A percentile compares a stretch with the other conserved stretches of the same genome.
phyloP scores from a whole-genome alignment of 345 rosid species.

The Linum usitatissimum region DNA sequence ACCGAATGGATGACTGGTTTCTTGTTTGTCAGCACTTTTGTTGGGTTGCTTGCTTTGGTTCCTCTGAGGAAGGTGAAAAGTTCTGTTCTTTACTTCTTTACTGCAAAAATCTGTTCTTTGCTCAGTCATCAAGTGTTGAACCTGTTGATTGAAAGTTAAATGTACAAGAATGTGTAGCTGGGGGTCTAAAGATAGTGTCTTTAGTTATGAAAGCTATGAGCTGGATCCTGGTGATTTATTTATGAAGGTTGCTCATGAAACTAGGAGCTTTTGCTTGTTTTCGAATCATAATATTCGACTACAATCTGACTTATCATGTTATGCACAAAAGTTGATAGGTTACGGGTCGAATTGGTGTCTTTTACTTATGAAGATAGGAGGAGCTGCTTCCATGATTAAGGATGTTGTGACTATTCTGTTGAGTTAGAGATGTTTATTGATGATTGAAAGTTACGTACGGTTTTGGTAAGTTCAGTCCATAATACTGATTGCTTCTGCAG shows the following conservation, averaged over 20 bases:
- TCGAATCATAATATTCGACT: too few relatives aligned
- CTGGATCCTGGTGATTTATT: too few relatives aligned
- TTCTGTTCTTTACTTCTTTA: neutral
- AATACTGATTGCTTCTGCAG: neutral
- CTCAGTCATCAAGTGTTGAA: neutral
- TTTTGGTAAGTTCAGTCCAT: neutral
- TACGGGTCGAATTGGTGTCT: too few relatives aligned
- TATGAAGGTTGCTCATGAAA: too few relatives aligned
- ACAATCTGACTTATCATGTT: too few relatives aligned
- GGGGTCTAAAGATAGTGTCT: too few relatives aligned
- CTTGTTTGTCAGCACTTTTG: constrained; percentile 62
- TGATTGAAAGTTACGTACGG: neutral
- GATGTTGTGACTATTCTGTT: neutral
- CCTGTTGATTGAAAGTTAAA: neutral
- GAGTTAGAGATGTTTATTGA: neutral
- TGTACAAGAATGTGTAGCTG: too few relatives aligned
- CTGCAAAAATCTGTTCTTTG: neutral
- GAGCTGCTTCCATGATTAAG: too few relatives aligned
- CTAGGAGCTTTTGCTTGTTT: too few relatives aligned
- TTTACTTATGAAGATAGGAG: too few relatives aligned
- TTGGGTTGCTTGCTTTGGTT: constrained; percentile 76
- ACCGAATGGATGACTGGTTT: constrained; percentile 87
- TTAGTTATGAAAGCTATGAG: too few relatives aligned
- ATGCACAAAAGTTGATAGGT: too few relatives aligned
- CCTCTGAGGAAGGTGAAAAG: constrained; percentile 69